A percentile compares a stretch with the other conserved stretches of the same genome.
These are phyloP conservation scores for Kernera saxatilis DNA, from an alignment of 345 rosid genomes.

Conservation along the genomic window DNA sequence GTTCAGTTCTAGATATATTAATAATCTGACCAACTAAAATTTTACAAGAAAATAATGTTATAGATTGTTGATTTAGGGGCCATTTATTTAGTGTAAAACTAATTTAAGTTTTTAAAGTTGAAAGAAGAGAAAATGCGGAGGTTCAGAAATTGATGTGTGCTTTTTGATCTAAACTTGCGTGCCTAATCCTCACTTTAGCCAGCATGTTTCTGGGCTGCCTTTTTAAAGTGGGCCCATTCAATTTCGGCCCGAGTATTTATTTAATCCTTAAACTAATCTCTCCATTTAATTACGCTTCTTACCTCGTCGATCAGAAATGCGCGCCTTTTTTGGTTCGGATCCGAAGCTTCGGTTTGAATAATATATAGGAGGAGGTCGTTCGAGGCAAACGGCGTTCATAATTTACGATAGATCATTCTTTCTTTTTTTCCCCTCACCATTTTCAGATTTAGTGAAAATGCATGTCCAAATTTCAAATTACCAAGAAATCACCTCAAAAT, in stretches of 20 bases:
- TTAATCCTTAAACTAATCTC: neutral
- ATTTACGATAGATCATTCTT: neutral
- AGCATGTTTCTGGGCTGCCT: constrained; percentile 28
- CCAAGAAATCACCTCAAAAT: neutral
- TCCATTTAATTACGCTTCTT: neutral
- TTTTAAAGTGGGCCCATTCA: constrained; percentile 11
- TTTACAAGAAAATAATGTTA: neutral
- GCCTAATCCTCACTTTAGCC: constrained; percentile 29
- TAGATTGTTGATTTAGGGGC: neutral
- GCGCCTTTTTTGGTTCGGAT: constrained; percentile 36
- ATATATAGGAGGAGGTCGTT: neutral
- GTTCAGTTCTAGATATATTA: neutral
- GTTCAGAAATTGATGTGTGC: constrained; percentile 18
- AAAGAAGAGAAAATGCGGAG: constrained; percentile 8
- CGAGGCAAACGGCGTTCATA: neutral
- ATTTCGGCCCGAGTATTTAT: constrained; percentile 12
- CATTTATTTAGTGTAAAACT: neutral
- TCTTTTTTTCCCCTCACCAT: neutral
- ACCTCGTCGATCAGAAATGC: neutral
- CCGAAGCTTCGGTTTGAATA: constrained; percentile 42
- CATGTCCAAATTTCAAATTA: neutral
- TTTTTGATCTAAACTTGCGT: constrained; percentile 13
- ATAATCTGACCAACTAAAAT: neutral
- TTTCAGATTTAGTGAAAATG: neutral
- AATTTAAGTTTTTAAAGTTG: neutral